Base-by-base conservation (phyloP, 306 rosid genomes). In the Ceratonia siliqua region DNA sequence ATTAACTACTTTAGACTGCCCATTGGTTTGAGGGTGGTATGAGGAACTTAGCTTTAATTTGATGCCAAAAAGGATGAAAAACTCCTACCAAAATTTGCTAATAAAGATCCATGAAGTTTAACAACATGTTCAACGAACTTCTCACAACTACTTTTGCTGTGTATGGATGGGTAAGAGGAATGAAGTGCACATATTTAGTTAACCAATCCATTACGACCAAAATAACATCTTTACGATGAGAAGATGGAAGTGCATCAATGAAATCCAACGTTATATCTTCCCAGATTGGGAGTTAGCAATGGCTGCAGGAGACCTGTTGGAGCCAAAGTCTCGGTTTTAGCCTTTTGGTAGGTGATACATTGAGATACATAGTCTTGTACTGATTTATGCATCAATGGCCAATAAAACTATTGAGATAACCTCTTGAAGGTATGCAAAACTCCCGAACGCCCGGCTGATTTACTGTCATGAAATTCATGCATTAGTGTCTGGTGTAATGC, bases 311-410 rank as follows among this genome's bases (percentile, higher is more conserved):
- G 20, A 0, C 24, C 14, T 13, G 1, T 3, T 32, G 5, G 25
- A 0, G 20, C 5, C 1, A 61, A 2, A 0, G 10, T 14, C 5
- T 61, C 2, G 2, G 11, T 0, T 7, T 33, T 30, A 0, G 9
- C 17, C 8, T 0, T 5, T 12, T 30, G 27, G 11, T 24, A 61
- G 0, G 15, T 13, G 0, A 14, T 10, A 15, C 46, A 61, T 0
- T 4, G 13, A 0, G 0, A 3, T 0, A 30, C 22, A 22, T 4
- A 61, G 0, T 6, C 11, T 0, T 32, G 4, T 0, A 61, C 32
- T 10, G 24, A n/a, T 5, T 4, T 11, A 4, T 9, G 1, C 8
- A 56, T 24, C 9, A 8, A 0, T 0, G 8, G 36, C 62, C 38
- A 56, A 25, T 56, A 56, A 12, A 56, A 55, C 0, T 56, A 2